Percentiles rank a stretch among this genome's conserved stretches.
phyloP scores from a whole-genome alignment of 192 early-diverging fungal species.

The Coemansia sp. region DNA sequence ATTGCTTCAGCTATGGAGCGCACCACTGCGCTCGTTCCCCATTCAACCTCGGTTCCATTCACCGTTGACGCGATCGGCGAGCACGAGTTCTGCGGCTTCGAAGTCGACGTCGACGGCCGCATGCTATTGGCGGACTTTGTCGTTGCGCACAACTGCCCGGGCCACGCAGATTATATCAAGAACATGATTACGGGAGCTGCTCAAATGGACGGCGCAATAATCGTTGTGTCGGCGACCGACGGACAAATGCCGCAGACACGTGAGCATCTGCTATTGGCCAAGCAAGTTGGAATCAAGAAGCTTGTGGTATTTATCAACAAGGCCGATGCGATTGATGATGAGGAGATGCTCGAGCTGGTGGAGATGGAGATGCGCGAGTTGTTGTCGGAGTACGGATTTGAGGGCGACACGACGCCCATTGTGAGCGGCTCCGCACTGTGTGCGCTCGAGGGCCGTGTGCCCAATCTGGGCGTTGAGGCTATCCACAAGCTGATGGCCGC shows the following conservation, averaged over 20 bases:
- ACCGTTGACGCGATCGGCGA: constrained; percentile 12
- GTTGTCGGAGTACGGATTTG: constrained; percentile 84
- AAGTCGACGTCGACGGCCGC: constrained; percentile 34
- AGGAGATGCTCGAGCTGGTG: constrained; percentile 97
- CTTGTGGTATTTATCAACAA: constrained; percentile 99
- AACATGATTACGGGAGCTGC: constrained; percentile 99
- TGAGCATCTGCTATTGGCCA: constrained; percentile 94
- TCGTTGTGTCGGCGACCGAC: constrained; percentile 96
- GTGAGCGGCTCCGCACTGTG: constrained; percentile 92
- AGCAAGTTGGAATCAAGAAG: constrained; percentile 90
- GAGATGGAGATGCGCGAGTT: constrained; percentile 99
- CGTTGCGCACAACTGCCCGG: constrained; percentile 68
- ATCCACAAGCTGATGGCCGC: constrained; percentile 90
- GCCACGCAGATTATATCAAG: constrained; percentile 99
- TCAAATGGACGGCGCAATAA: constrained; percentile 97
- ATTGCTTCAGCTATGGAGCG: constrained; percentile 11
- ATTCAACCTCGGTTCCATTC: constrained; percentile 24
- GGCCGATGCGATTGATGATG: constrained; percentile 94
- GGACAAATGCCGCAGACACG: constrained; percentile 99
- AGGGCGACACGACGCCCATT: constrained; percentile 88
- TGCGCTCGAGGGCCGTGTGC: constrained; percentile 87
- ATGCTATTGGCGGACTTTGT: constrained; percentile 40
- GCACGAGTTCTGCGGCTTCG: constrained; percentile 26
- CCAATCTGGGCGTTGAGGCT: constrained; percentile 86
- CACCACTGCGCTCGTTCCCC: not conserved